A percentile compares a stretch with the other conserved stretches of the same genome.
phyloP scores from a whole-genome alignment of 2,329 filamentous ascomycete species.

The Ramichloridium luteum region DNA sequence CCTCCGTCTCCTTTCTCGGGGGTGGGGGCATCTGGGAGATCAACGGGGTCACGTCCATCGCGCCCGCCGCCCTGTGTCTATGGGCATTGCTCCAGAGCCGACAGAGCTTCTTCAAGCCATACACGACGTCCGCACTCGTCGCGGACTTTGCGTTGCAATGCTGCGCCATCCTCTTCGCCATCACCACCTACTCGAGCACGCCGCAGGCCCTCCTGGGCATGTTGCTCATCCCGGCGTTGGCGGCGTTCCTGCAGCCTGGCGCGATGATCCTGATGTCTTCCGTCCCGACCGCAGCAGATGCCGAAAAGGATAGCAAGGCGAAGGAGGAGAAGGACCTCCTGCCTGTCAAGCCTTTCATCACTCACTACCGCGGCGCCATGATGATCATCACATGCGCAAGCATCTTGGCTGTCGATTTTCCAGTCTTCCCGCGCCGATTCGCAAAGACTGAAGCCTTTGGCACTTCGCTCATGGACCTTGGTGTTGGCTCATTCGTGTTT shows the following conservation, averaged over 20 bases:
- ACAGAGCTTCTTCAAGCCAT: slow-evolving; percentile 70
- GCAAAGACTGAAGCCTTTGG: slow-evolving; percentile 99
- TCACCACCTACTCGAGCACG: slow-evolving; percentile 67
- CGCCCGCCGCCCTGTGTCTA: slow-evolving; percentile 65
- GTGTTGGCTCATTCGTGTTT: slow-evolving; percentile 95
- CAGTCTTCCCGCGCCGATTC: slow-evolving; percentile 81
- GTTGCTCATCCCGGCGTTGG: slow-evolving; percentile 56
- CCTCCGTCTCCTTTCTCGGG: slow-evolving; percentile 82
- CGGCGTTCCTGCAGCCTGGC: slow-evolving; percentile 32
- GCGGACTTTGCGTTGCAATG: slow-evolving; percentile 86
- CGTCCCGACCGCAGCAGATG: not conserved
- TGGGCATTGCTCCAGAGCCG: slow-evolving; percentile 84
- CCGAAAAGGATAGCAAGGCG: slow-evolving; percentile 12
- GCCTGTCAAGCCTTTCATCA: slow-evolving; percentile 82
- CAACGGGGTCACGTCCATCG: slow-evolving; percentile 71
- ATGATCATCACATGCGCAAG: slow-evolving; percentile 79
- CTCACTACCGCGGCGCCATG: slow-evolving; percentile 82
- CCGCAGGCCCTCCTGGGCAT: slow-evolving; percentile 64
- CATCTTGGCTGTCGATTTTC: slow-evolving; percentile 95
- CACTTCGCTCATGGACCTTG: slow-evolving; percentile 96
- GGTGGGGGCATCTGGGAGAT: slow-evolving; percentile 78
- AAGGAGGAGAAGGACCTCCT: slow-evolving; percentile 37
- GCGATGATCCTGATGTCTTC: slow-evolving; percentile 2
- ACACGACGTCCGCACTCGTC: slow-evolving; percentile 53
- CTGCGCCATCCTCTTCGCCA: slow-evolving; percentile 66